These are phyloP conservation scores for Fusarium pseudograminearum DNA, from an alignment of 2,329 filamentous ascomycete species.

Conservation along the genomic window DNA sequence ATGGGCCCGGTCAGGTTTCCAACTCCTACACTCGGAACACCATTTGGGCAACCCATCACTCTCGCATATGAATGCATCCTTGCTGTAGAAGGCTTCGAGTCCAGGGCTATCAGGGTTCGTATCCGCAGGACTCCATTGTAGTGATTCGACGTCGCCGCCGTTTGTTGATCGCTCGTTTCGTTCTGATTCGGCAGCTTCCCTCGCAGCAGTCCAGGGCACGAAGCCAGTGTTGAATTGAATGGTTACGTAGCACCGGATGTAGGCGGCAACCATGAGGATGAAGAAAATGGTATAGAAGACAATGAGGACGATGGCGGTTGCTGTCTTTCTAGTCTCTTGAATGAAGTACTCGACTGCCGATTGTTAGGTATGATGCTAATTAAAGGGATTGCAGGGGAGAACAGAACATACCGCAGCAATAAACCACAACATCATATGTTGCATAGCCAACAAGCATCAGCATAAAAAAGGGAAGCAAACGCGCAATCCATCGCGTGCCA, in stretches of 20 bases:
- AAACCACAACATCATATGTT: constrained; percentile 76
- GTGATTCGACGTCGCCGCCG: constrained; percentile 47
- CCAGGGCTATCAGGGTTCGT: constrained; percentile 71
- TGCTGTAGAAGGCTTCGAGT: constrained; percentile 81
- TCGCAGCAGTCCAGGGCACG: constrained; percentile 68
- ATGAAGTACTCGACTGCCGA: constrained; percentile 76
- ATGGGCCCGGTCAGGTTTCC: constrained; percentile 89
- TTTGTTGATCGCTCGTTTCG: constrained; percentile 39
- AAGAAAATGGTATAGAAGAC: constrained; percentile 80
- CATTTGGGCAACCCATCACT: constrained; percentile 85
- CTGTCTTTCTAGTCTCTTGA: constrained; percentile 58
- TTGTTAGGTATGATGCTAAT: constrained; percentile 1
- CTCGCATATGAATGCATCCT: constrained; percentile 87
- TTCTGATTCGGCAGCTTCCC: constrained; percentile 49
- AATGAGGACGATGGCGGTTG: constrained; percentile 76
- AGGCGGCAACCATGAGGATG: constrained; percentile 72
- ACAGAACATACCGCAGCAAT: constrained; percentile 71
- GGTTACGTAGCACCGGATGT: constrained; percentile 73
- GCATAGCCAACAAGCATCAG: constrained; percentile 74
- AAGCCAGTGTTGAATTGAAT: constrained; percentile 80
- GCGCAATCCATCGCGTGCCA: constrained; percentile 54
- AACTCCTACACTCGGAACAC: constrained; percentile 86
- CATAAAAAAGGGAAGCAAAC: constrained; percentile 77
- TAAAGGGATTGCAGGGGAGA: not conserved
- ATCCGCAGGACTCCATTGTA: constrained; percentile 56